Evolutionary conservation across 2,329 filamentous ascomycete genomes (phyloP), one percentile per base, ranked within the genome.

Genomic region (Amesomyces nigricolor): DNA sequence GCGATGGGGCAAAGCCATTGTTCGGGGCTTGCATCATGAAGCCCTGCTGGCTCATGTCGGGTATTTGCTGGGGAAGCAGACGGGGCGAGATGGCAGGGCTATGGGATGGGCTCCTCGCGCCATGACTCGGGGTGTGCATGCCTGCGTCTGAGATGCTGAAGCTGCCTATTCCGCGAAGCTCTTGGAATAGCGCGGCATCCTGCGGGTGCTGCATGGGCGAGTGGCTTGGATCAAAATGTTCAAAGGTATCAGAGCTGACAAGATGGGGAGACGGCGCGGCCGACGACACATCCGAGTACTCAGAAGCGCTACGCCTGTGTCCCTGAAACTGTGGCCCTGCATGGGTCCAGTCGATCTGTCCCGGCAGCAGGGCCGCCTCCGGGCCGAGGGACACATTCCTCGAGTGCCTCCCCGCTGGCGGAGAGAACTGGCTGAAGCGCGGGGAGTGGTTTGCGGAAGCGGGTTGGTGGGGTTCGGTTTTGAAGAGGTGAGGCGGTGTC

Each of bases 261-360:
- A 96, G 73, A 66, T 89, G 90, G 3, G 92, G 92, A 16, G 92
- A 96, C 30, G 86, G 88, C 19, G 88, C 85, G 14, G 86, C 88
- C 16, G 90, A 95, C 5, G 86, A 96, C 5, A 96, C 86, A 63
- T 96, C 92, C 2, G 91, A 96, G 65, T 87, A 90, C 64, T 96
- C 92, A n/a, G 91, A 96, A 1, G 89, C 88, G 38, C 83, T 85
- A 65, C 91, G 83, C 63, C 91, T 82, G 68, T 96, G 92, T n/a
- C 82, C 78, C 62, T 89, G 86, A 66, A 95, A 96, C 57, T 82
- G 78, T 13, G 75, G 71, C 1, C 58, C 62, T 13, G 56, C 58
- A 54, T 77, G 75, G 42, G 63, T 75, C 80, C 80, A 83, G 57
- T 83, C 79, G 51, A 77, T 62, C 61, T 81, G 79, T n/a, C 71